Evolutionary conservation across 176 grass and related monocot species (phyloP), one percentile per base, ranked within the genome.

Genomic region (Aegilops longissima): DNA sequence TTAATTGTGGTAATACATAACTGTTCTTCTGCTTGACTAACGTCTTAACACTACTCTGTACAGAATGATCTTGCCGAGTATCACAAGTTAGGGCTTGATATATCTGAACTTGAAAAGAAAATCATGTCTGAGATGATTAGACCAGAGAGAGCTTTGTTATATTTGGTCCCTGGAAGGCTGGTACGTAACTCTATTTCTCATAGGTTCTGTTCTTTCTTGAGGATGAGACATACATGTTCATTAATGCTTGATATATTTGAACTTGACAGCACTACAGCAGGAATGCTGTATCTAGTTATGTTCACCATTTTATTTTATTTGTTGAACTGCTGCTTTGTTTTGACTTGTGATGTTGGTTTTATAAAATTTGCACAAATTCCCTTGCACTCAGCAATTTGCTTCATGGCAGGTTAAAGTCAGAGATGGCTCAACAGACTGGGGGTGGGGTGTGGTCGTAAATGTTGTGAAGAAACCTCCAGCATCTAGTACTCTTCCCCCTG

Each of bases 401-500:
- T 36, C 40, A 4, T 81, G 83, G 42, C 88, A 98, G 96, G 93
- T 98, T 91, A 99, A 96, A 89, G 97, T 99, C 29, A 91, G 94
- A 81, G 94, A 99, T 91, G 94, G 94, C 66, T 86, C 88, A 73
- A 96, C 90, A 76, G 97, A 99, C 69, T 99, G 97, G 97, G 94
- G 97, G 72, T 99, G 97, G 92, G 97, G 97, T 68, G 94, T 99
- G 30, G 94, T 96, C 65, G 90, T 99, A 83, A 99, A 99, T 85
- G 97, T 99, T 38, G 97, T 99, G 74, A 99, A 96, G 88, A 99
- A 93, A 86, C 84, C 92, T 65, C 40, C 87, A 77, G 73, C 72
- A 84, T 93, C 94, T 47, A 76, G 81, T 39, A 80, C 82, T 75
- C 81, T 94, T 35, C 90, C 84, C 14, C 84, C 91, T 90, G 76